Conservation (phyloP, 2,329 filamentous ascomycete species). For the Fusarium praegraminearum region DNA sequence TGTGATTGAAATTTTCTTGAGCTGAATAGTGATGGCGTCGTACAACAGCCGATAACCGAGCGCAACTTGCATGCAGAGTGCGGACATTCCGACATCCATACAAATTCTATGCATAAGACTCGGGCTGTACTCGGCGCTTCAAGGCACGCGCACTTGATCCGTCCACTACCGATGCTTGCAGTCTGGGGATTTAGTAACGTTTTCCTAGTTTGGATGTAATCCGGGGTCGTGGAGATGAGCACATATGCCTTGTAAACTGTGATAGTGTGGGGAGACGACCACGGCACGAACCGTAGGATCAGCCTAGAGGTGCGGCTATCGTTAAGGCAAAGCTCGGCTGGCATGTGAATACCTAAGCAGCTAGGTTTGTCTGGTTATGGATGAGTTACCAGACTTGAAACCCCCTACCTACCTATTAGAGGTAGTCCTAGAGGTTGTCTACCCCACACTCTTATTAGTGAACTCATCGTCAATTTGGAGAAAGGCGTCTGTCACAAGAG, state of each 20-base stretch:
- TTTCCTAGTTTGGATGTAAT: background rate
- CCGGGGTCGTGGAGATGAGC: slow-evolving; percentile 14
- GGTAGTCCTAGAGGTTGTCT: background rate
- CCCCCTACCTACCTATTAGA: slow-evolving; percentile 11
- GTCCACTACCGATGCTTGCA: slow-evolving; percentile 26
- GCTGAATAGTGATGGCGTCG: slow-evolving; percentile 3
- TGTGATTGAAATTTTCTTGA: background rate
- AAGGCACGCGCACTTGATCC: slow-evolving; percentile 30
- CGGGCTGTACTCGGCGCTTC: slow-evolving; percentile 32
- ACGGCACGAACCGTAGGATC: slow-evolving; percentile 15
- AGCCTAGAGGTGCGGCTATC: background rate
- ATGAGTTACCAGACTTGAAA: background rate
- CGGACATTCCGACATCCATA: background rate
- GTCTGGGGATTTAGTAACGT: slow-evolving; percentile 7
- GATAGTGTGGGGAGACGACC: slow-evolving; percentile 19
- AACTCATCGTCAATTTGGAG: slow-evolving; percentile 13
- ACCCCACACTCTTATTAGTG: slow-evolving; percentile 20
- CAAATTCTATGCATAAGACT: background rate
- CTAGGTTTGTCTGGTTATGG: background rate
- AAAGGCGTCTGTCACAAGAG: slow-evolving; percentile 15
- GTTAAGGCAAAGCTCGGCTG: slow-evolving; percentile 14
- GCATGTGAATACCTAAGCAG: slow-evolving; percentile 16
- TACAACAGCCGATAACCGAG: slow-evolving; percentile 24
- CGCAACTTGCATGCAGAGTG: background rate
- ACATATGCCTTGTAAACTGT: background rate